Evolutionary conservation across 495 filamentous ascomycete species (phyloP), one percentile per base, ranked within the genome.

Genomic region (Choiromyces venosus): DNA sequence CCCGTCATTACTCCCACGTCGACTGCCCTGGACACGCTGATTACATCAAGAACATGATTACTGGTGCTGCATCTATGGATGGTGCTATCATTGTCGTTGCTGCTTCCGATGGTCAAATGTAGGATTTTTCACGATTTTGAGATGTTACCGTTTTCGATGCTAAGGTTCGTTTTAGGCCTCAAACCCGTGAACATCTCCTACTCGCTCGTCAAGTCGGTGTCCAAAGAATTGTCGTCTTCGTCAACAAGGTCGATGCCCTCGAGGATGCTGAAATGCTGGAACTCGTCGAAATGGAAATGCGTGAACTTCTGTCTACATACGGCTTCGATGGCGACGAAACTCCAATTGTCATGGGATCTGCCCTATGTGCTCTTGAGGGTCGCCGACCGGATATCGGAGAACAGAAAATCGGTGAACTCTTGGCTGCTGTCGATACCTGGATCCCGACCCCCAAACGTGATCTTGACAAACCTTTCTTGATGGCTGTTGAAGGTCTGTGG

Each of bases 21-120:
- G 95, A 99, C 88, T 99, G 95, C 84, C 95, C 95, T 70, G 95
- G 95, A 84, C 95, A 99, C 89, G 95, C 95, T 82, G 95, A 99
- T 93, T 99, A 98, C 87, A 97, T 99, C 85, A 99, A 99, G 90
- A 99, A 99, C 89, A 97, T 97, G 94, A 97, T 97, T 84, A 97
- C 94, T 77, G 94, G 94, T 87, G 92, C 94, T 73, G 93, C 94
- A 76, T 93, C 89, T 87, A 97, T 97, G 94, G 94, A 97, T 79
- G 94, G 95, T 82, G 94, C 95, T 77, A 92, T 99, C 82, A 97
- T 99, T 84, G 95, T 99, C 73, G 96, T 98, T 80, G 96, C 95
- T 82, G 95, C 95, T 83, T 96, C 93, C 37, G 95, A 99, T 83
- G 95, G 95, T 84, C 95, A 98, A 87, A 99, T 99, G 95, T 90